Evolutionary conservation across 345 rosid genomes (phyloP), one percentile per base, ranked within the genome.

Genomic region (Acer campestre): DNA sequence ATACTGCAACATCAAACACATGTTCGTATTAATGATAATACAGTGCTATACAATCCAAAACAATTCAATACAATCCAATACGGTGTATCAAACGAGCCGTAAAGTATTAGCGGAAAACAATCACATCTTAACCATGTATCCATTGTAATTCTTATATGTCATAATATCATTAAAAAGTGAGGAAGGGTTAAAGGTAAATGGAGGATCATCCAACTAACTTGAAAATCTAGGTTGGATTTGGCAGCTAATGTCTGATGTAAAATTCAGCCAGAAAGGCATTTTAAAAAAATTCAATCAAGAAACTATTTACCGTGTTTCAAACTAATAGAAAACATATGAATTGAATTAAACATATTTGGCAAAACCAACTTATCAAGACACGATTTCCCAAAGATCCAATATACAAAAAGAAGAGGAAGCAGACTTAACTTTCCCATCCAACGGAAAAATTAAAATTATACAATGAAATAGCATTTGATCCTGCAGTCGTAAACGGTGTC

Each of bases 391-490:
- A 62, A 49, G 56, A 73, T 77, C 76, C 79, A 73, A 87, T 82
- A 51, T 81, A 83, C 83, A 86, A 74, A 64, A 80, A 10, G 65
- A 67, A 67, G 61, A 56, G 62, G 46, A 71, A 68, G 64, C 20
- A 73, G 67, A n/a, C 40, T 42, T 42, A 63, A 79, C 79, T 64
- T 78, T 72, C 80, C 81, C 82, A 78, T 65, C 79, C 77, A 70
- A 64, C 79, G 59, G 29, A 63, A 56, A 77, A 70, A 58, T 75
- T 59, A 53, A 70, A 73, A 81, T 80, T 82, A 67, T 85, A 86
- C 82, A 74, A 48, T 38, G 74, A 80, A 74, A 58, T 40, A 44
- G 71, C 64, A 46, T 35, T 27, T 59, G 64, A 46, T 66, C 71
- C 73, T 27, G 66, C 62, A 55, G 66, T 29, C 23, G 10, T 67